Evolutionary conservation across 805 yeast genomes (phyloP).

Genomic region (Priceomyces castillae): DNA sequence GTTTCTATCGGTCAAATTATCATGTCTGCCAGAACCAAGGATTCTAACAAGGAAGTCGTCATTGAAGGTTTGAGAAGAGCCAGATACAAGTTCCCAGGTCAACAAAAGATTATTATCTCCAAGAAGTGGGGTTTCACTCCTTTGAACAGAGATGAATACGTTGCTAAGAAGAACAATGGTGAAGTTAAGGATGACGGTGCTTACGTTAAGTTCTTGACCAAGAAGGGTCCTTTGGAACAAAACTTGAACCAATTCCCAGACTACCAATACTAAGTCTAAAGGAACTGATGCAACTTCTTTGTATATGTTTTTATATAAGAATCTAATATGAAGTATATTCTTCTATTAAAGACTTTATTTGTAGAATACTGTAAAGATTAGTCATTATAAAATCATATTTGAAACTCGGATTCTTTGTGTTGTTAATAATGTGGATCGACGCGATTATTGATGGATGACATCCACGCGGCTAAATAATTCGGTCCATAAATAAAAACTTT

Average conservation of each 20-base stretch:
- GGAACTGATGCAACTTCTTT: constrained; percentile 2
- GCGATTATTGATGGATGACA: background rate
- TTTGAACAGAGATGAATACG: constrained; percentile 96
- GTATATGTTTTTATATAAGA: constrained; percentile 6
- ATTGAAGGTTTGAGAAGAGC: constrained; percentile 99
- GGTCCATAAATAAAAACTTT: no score
- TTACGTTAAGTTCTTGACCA: constrained; percentile 96
- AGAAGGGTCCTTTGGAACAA: constrained; percentile 90
- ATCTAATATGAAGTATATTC: constrained; percentile 1
- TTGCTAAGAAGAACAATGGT: constrained; percentile 91
- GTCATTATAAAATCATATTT: no score
- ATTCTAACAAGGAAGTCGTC: constrained; percentile 94
- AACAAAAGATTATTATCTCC: constrained; percentile 97
- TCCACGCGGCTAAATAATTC: background rate
- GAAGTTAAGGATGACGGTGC: constrained; percentile 99
- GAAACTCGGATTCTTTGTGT: no score
- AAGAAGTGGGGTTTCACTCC: constrained; percentile 99
- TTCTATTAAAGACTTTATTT: background rate
- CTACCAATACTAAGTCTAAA: constrained; percentile 56
- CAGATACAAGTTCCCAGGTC: constrained; percentile 99
- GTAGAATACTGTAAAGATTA: no score
- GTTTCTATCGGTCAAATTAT: constrained; percentile 98
- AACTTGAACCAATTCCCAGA: constrained; percentile 95
- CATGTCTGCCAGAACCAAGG: constrained; percentile 98
- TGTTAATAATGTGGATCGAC: background rate